Evolutionary conservation across 257 asterid species (phyloP).

Genomic region (Solanum bulbocastanum): DNA sequence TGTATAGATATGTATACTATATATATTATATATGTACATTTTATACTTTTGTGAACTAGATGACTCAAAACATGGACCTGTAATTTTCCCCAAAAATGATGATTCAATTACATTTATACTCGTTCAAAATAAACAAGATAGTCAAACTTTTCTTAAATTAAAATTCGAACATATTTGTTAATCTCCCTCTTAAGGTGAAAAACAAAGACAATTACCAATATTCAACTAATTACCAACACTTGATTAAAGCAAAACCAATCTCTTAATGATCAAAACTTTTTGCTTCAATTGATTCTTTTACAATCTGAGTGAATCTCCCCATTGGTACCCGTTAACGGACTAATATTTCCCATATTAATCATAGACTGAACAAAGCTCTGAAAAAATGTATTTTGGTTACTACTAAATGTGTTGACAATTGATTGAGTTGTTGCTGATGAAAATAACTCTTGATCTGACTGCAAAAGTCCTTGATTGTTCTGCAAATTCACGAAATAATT

Average conservation of each 20-base stretch:
- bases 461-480: constrained; percentile 45
- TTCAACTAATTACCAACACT: no score
- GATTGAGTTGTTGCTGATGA: constrained; percentile 34
- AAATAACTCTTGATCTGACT: constrained; percentile 49
- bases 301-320: constrained; percentile 50
- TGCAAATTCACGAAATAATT: constrained; percentile 43
- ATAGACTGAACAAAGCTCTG: constrained; percentile 43
- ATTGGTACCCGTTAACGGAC: constrained; percentile 39
- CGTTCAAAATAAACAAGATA: no score
- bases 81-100: not conserved
- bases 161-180: not conserved
- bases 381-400: constrained; percentile 38
- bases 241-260: not conserved
- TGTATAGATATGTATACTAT: no score
- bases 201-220: not conserved
- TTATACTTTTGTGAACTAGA: no score
- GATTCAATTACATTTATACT: not conserved
- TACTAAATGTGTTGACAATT: constrained; percentile 31
- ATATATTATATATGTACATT: no score
- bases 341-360: constrained; percentile 59
- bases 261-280: not conserved
- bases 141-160: no score
- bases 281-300: constrained; percentile 17
- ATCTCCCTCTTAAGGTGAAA: not conserved
- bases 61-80: not conserved